phyloP scores from a whole-genome alignment of 768 basidiomycete species.

The Russula olivacea region DNA sequence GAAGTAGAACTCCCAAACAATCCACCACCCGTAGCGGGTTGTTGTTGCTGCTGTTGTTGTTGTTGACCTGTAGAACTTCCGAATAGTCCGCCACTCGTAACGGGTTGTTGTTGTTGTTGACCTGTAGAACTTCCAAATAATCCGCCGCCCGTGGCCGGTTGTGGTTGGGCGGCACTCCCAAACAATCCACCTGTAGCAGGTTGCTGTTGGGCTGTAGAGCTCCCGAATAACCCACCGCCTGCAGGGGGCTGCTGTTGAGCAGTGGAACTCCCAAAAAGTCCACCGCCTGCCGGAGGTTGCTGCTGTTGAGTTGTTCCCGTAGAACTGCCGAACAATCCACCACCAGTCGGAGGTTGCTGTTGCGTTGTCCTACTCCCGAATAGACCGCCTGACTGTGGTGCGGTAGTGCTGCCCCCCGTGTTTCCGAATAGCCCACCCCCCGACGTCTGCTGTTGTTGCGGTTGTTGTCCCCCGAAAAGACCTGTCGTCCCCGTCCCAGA shows the following conservation, averaged over 20 bases:
- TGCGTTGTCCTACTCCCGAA: no score
- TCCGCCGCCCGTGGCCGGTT: slow-evolving; percentile 5
- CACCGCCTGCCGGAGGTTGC: slow-evolving; percentile 19
- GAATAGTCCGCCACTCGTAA: background rate
- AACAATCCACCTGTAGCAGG: background rate
- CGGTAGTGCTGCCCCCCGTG: slow-evolving; percentile 23
- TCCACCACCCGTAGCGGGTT: background rate
- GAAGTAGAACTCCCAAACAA: background rate
- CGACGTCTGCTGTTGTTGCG: slow-evolving; percentile 13
- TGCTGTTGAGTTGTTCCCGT: no score
- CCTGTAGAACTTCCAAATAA: background rate
- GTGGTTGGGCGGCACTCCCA: slow-evolving; percentile 2
- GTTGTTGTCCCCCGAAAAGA: slow-evolving; percentile 19
- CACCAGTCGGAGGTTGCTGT: no score
- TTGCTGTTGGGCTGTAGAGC: slow-evolving; percentile 17
- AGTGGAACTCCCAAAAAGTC: slow-evolving; percentile 23
- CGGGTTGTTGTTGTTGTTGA: slow-evolving; percentile 9
- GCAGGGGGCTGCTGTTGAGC: slow-evolving; percentile 11
- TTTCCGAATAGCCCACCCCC: slow-evolving; percentile 22
- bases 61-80: background rate
- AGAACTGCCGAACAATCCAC: no score
- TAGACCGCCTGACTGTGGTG: background rate
- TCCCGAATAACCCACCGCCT: slow-evolving; percentile 27
- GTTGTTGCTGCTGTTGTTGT: slow-evolving; percentile 16
- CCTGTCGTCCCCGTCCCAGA: slow-evolving; percentile 19